These are phyloP conservation scores for Paramecium biaurelia DNA, from an alignment of 73 alveolate genomes.

Conservation along the genomic window DNA sequence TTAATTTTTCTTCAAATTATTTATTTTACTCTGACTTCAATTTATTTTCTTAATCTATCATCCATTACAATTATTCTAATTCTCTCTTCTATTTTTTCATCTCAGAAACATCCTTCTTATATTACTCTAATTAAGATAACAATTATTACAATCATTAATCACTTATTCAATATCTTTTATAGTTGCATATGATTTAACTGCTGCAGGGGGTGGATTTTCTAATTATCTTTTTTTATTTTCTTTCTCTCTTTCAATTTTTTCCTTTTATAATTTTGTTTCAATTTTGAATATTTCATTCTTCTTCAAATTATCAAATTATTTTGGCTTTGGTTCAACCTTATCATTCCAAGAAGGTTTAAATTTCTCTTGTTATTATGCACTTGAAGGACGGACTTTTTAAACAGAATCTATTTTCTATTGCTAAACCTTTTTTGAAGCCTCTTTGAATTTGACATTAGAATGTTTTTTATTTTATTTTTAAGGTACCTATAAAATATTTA, in stretches of 20 bases:
- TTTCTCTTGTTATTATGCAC: not conserved
- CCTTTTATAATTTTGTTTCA: not conserved
- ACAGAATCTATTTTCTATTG: constrained; percentile 4
- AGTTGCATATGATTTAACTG: not conserved
- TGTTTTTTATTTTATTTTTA: not conserved
- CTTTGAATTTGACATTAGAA: not conserved
- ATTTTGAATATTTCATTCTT: constrained; percentile 25
- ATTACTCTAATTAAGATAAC: not conserved
- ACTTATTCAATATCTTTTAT: constrained; percentile 11
- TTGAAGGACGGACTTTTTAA: not conserved
- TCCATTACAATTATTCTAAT: constrained; percentile 9
- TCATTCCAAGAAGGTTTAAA: constrained; percentile 22
- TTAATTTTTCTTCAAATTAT: constrained; percentile 10
- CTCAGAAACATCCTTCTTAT: not conserved
- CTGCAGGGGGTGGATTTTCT: constrained; percentile 8
- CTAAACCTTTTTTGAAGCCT: not conserved
- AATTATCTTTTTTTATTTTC: not conserved
- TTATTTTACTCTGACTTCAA: not conserved
- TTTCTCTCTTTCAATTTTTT: not conserved
- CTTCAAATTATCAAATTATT: not conserved
- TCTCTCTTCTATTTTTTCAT: constrained; percentile 19
- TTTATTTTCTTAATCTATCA: not conserved
- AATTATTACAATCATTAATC: not conserved
- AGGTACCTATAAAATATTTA: not conserved
- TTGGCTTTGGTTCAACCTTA: not conserved